phyloP scores from a whole-genome alignment of 768 basidiomycete genomes.

The Galerina sulciceps region DNA sequence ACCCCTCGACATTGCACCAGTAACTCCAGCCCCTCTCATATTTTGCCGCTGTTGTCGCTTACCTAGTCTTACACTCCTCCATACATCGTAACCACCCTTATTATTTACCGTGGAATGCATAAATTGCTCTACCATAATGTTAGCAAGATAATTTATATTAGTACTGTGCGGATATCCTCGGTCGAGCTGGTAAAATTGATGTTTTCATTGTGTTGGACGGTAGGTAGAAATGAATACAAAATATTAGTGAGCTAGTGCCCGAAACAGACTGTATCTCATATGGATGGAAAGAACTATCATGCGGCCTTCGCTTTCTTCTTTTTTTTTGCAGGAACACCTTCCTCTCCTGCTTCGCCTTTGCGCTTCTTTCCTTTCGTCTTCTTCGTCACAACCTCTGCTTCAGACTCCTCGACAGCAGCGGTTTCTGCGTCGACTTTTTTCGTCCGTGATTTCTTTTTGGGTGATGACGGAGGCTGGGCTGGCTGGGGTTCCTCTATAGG shows the following conservation, averaged over 20 bases:
- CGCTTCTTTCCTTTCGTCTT: slow-evolving; percentile 47
- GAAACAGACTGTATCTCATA: not conserved
- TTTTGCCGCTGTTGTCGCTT: not conserved
- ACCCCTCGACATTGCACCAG: not conserved
- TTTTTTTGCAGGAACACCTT: slow-evolving; percentile 40
- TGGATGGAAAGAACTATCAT: not conserved
- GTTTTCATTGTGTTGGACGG: not conserved
- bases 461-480: slow-evolving; percentile 4
- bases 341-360: slow-evolving; percentile 36
- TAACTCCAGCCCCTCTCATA: not conserved
- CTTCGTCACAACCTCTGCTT: slow-evolving; percentile 12
- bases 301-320: slow-evolving; percentile 50
- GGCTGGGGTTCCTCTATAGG: slow-evolving; percentile 4
- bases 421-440: slow-evolving; percentile 2
- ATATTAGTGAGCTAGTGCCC: not conserved
- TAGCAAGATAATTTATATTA: no score
- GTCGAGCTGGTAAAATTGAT: no score
- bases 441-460: slow-evolving; percentile 14
- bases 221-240: not conserved
- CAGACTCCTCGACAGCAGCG: not conserved
- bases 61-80: no score
- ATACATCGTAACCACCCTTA: no score
- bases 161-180: no score
- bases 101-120: no score
- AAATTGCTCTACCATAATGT: no score